Evolutionary conservation across 495 filamentous ascomycete genomes (phyloP).

Genomic region (Trichoderma virens): DNA sequence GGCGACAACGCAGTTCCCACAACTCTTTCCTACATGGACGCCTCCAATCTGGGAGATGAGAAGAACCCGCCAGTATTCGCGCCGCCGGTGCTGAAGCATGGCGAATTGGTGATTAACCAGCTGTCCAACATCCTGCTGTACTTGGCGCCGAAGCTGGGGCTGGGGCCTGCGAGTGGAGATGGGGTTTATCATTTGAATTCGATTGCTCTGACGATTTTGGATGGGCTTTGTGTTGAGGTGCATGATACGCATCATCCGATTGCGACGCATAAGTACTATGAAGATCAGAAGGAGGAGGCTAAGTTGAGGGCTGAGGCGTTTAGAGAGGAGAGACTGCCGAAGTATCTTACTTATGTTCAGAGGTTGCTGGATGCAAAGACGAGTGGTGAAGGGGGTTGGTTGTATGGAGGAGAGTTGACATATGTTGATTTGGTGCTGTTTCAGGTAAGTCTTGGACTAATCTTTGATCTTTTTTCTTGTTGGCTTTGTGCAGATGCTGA

Average conservation of each 20-base stretch:
- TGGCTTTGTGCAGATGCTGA: neutral
- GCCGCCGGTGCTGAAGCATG: conserved; percentile 52
- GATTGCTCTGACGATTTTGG: conserved; percentile 58
- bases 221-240: conserved; percentile 53
- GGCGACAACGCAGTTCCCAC: conserved; percentile 29
- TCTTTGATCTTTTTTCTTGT: neutral
- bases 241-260: conserved; percentile 65
- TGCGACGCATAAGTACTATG: conserved; percentile 47
- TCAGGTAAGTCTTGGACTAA: conserved; percentile 40
- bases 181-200: conserved; percentile 42
- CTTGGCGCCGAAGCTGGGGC: conserved; percentile 44
- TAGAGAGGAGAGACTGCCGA: conserved; percentile 50
- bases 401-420: conserved; percentile 50
- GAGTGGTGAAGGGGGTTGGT: conserved; percentile 46
- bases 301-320: conserved; percentile 44
- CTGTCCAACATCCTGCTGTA: conserved; percentile 59
- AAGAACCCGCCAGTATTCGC: conserved; percentile 53
- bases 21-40: conserved; percentile 28
- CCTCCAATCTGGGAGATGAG: conserved; percentile 24
- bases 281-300: conserved; percentile 58
- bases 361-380: conserved; percentile 48
- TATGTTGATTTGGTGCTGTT: conserved; percentile 64
- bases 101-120: conserved; percentile 52
- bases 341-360: conserved; percentile 59
- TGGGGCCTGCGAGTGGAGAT: conserved; percentile 28